Evolutionary conservation across 495 filamentous ascomycete species (phyloP), one percentile per base, ranked within the genome.

Genomic region (Tuber borchii): DNA sequence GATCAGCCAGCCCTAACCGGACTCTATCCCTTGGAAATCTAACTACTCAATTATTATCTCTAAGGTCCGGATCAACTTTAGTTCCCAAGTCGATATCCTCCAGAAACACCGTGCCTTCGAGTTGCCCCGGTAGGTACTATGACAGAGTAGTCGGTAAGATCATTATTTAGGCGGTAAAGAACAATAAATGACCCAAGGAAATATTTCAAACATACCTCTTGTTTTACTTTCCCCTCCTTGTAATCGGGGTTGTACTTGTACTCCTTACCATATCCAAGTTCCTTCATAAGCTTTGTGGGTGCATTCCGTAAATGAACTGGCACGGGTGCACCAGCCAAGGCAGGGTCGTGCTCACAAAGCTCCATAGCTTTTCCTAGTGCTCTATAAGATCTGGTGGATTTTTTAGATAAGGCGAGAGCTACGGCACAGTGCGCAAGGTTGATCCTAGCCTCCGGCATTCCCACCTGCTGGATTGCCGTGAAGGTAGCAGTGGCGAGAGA

Each of bases 161-260:
- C 20, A 6, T 1, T 22, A 70, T 42, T 22, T n/a, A 17, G 16
- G 6, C 22, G 48, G 19, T 3, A 2, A 7, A 9, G 31, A 43
- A 68, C n/a, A 69, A 22, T 17, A 68, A 56, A 31, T 73, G 43
- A 40, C 2, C 16, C 4, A 31, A 17, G 31, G n/a, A 31, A 16
- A 61, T 3, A 14, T 65, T 17, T 12, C 31, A 74, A 77, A 76
- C 81, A 31, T 73, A 82, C 80, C 51, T 95, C 92, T 84, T 99
- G 95, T 79, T 86, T 87, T 26, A 97, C 94, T 80, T 86, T 89
- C n/a, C 95, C 95, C 77, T 93, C 90, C 78, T 86, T 84, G 82
- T 93, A 99, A 79, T 93, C 91, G 1, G 95, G 95, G 80, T 96
- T 96, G 84, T 99, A 99, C 82, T 99, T 99, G 83, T 99, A 99